These are phyloP conservation scores for Crepidotus variabilis DNA, from an alignment of 768 basidiomycete species.

Conservation along the genomic window DNA sequence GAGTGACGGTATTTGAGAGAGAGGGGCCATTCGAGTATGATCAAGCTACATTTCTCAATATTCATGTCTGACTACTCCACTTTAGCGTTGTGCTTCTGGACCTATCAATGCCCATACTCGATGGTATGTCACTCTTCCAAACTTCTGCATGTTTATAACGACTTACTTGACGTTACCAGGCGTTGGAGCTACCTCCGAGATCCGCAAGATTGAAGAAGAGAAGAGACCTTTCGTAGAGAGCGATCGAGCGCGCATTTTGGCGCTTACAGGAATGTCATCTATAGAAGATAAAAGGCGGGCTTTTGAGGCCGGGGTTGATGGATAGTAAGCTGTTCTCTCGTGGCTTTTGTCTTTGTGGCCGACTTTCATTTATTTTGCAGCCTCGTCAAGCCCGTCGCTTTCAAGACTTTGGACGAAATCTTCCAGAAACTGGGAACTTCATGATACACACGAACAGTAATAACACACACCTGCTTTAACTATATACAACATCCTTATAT, in stretches of 20 bases:
- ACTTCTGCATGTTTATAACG: background rate
- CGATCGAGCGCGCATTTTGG: slow-evolving; percentile 60
- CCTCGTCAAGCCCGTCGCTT: slow-evolving; percentile 93
- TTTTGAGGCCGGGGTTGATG: slow-evolving; percentile 91
- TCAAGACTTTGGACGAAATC: slow-evolving; percentile 85
- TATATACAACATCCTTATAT: slow-evolving; percentile 1
- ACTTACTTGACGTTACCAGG: slow-evolving; percentile 36
- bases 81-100: slow-evolving; percentile 81
- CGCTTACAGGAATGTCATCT: slow-evolving; percentile 91
- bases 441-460: slow-evolving; percentile 11
- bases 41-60: background rate
- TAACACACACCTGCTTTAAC: slow-evolving; percentile 1
- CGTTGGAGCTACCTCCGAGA: slow-evolving; percentile 78
- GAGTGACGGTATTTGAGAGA: slow-evolving; percentile 68
- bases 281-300: slow-evolving; percentile 89
- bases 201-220: slow-evolving; percentile 66
- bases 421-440: slow-evolving; percentile 65
- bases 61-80: slow-evolving; percentile 1
- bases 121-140: slow-evolving; percentile 46
- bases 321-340: slow-evolving; percentile 66
- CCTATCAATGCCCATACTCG: slow-evolving; percentile 91
- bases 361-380: slow-evolving; percentile 33
- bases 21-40: slow-evolving; percentile 86
- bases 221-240: slow-evolving; percentile 22
- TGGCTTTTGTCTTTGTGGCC: background rate